Evolutionary conservation across 805 yeast species (phyloP).

Genomic region (Saccharomycopsis fodiens): DNA sequence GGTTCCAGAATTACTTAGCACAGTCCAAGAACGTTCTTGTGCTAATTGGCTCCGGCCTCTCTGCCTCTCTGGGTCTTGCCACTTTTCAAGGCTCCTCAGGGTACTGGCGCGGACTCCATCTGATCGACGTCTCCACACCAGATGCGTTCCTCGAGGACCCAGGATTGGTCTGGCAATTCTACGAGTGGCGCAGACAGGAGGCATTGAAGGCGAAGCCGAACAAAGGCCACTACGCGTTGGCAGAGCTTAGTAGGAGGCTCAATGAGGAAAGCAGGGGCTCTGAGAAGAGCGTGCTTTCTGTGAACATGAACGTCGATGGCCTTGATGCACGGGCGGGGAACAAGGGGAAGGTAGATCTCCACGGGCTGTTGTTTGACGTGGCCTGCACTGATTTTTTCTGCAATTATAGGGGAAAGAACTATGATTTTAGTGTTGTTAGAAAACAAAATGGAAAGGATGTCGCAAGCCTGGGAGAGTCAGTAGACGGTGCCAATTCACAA

Average conservation of each 20-base stretch:
- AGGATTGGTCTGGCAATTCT: conserved; percentile 85
- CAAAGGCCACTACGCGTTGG: conserved; percentile 62
- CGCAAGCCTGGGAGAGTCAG: conserved; percentile 35
- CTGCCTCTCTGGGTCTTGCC: conserved; percentile 69
- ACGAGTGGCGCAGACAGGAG: conserved; percentile 55
- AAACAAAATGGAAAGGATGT: conserved; percentile 59
- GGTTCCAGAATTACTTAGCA: conserved; percentile 43
- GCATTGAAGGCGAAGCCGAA: conserved; percentile 70
- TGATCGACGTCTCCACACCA: conserved; percentile 84
- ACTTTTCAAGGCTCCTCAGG: conserved; percentile 70
- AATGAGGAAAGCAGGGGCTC: too few relatives aligned
- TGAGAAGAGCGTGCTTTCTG: conserved; percentile 38
- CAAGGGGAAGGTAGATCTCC: conserved; percentile 49
- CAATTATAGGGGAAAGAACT: too few relatives aligned
- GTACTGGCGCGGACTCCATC: conserved; percentile 67
- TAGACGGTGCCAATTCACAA: not conserved
- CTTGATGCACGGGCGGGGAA: conserved; percentile 62
- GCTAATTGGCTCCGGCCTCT: conserved; percentile 77
- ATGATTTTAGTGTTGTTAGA: conserved; percentile 33
- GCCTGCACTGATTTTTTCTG: conserved; percentile 74
- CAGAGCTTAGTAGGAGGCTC: conserved; percentile 44
- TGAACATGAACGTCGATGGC: conserved; percentile 83
- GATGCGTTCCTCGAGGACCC: conserved; percentile 84
- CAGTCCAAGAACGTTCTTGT: conserved; percentile 47
- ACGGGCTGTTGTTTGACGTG: conserved; percentile 69